phyloP scores from a whole-genome alignment of 2,329 filamentous ascomycete genomes.

The Penicillium concentricum region DNA sequence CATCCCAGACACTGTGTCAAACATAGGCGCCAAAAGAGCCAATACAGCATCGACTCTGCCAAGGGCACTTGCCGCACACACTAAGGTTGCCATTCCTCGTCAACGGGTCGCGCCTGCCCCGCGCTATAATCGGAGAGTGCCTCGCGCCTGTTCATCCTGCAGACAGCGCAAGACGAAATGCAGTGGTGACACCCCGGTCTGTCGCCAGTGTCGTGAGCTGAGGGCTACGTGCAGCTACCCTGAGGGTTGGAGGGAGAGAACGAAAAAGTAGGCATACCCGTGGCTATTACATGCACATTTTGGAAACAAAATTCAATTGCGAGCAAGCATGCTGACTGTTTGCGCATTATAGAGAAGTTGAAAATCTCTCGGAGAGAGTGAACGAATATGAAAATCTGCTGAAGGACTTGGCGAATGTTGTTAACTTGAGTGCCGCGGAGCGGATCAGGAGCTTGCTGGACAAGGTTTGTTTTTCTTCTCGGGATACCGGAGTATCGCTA shows the following conservation, averaged over 20 bases:
- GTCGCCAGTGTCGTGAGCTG: slow-evolving; percentile 38
- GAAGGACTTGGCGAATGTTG: slow-evolving; percentile 35
- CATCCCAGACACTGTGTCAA: slow-evolving; percentile 7
- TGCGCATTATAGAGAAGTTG: slow-evolving; percentile 29
- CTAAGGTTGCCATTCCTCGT: slow-evolving; percentile 33
- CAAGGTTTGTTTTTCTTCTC: slow-evolving; percentile 31
- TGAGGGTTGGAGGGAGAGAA: slow-evolving; percentile 40
- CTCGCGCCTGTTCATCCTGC: slow-evolving; percentile 40
- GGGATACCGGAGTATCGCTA: not conserved
- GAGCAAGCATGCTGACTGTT: slow-evolving; percentile 9
- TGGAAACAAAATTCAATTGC: not conserved
- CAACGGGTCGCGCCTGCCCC: slow-evolving; percentile 23
- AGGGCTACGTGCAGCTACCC: slow-evolving; percentile 37
- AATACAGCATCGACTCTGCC: not conserved
- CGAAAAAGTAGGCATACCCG: slow-evolving; percentile 32
- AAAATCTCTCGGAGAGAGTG: slow-evolving; percentile 33
- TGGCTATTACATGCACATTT: not conserved
- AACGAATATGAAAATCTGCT: slow-evolving; percentile 42
- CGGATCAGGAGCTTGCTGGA: slow-evolving; percentile 39
- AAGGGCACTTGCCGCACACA: not conserved
- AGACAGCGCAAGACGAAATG: slow-evolving; percentile 42
- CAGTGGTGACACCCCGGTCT: slow-evolving; percentile 38
- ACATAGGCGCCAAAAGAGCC: slow-evolving; percentile 1
- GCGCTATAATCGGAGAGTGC: slow-evolving; percentile 21
- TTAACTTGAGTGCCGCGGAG: slow-evolving; percentile 34